Percentiles rank a stretch among this genome's conserved stretches.
phyloP scores from a whole-genome alignment of 2,329 filamentous ascomycete genomes.

The Colletotrichum cereale region DNA sequence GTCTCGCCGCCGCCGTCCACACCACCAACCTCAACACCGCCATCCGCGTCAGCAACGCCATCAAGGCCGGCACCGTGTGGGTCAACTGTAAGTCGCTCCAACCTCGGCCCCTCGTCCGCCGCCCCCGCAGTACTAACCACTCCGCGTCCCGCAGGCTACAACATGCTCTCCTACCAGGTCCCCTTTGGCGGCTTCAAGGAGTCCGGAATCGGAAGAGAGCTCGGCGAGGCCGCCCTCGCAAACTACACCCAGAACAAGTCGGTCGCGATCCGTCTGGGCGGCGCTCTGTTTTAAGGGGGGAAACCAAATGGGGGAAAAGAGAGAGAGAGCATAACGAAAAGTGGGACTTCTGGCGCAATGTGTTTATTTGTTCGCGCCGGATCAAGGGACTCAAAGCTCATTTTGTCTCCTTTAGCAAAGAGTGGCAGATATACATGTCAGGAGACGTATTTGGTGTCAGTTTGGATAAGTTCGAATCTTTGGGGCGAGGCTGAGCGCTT shows the following conservation, averaged over 20 bases:
- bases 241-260: slow-evolving; percentile 80
- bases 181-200: slow-evolving; percentile 84
- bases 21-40: slow-evolving; percentile 86
- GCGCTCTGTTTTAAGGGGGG: slow-evolving; percentile 54
- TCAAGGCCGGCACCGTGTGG: slow-evolving; percentile 78
- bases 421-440: no score
- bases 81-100: slow-evolving; percentile 56
- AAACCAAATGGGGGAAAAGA: slow-evolving; percentile 13
- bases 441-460: no score
- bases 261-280: slow-evolving; percentile 67
- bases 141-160: slow-evolving; percentile 21
- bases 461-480: no score
- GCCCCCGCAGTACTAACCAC: slow-evolving; percentile 65
- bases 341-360: slow-evolving; percentile 35
- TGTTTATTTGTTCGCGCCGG: no score
- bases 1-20: slow-evolving; percentile 86
- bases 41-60: slow-evolving; percentile 79
- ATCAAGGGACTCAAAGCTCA: no score
- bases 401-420: no score
- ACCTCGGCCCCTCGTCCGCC: no score
- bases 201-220: slow-evolving; percentile 81
- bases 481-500: no score
- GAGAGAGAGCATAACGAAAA: slow-evolving; percentile 29
- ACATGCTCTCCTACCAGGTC: slow-evolving; percentile 49
- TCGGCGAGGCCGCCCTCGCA: slow-evolving; percentile 74